Conservation (phyloP, 306 rosid species). For the Citrullus amarus region DNA sequence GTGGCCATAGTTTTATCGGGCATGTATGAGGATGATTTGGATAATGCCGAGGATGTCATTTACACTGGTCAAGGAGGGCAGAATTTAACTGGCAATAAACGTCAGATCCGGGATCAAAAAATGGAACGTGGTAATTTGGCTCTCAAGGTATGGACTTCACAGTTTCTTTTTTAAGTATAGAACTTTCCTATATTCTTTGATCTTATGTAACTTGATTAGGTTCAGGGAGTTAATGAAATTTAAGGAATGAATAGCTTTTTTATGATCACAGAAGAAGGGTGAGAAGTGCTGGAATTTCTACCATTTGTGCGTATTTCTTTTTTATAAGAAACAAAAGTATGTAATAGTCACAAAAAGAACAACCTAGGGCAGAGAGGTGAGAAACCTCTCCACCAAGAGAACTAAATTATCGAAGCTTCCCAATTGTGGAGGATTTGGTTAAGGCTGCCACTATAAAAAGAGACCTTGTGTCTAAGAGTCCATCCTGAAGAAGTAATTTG, state of each 20-base stretch:
- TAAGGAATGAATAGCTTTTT: background rate
- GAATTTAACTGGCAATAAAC: conserved; percentile 69
- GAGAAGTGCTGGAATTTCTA: background rate
- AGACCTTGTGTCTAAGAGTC: no score
- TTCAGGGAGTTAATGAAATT: background rate
- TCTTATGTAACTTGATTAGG: background rate
- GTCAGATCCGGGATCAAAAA: conserved; percentile 63
- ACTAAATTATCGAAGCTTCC: no score
- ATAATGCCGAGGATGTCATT: conserved; percentile 82
- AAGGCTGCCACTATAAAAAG: no score
- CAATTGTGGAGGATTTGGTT: no score
- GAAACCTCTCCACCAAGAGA: no score
- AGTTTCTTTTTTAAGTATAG: background rate
- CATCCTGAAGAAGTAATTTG: no score
- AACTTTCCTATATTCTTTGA: background rate
- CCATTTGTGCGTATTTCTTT: background rate
- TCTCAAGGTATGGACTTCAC: conserved; percentile 54
- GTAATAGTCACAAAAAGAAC: no score
- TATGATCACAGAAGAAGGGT: background rate
- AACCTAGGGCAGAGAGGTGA: no score
- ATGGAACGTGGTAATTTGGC: conserved; percentile 86
- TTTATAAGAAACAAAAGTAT: no score
- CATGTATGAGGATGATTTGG: conserved; percentile 90
- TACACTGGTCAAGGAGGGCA: conserved; percentile 99
- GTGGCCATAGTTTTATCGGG: conserved; percentile 90